Conservation (phyloP, 805 yeast genomes). For the Lachancea waltii region DNA sequence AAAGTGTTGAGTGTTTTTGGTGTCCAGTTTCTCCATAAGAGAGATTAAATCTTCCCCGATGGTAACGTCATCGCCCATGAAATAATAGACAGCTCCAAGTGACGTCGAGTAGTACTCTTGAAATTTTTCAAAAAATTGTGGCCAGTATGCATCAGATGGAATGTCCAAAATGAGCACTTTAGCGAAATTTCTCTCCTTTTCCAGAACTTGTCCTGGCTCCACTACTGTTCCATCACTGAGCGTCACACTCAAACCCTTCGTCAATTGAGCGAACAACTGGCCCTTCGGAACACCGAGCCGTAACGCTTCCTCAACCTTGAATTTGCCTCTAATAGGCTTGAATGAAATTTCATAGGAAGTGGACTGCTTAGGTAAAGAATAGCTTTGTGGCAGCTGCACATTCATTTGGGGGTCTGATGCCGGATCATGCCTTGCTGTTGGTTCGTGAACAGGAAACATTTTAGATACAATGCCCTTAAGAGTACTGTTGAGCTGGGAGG, state of each 20-base stretch:
- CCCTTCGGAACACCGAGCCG: conserved; percentile 67
- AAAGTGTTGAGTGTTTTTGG: conserved; percentile 47
- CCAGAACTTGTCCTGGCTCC: conserved; percentile 66
- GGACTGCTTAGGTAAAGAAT: conserved; percentile 30
- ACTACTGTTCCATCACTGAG: conserved; percentile 54
- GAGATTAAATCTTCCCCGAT: conserved; percentile 37
- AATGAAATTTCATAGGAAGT: conserved; percentile 65
- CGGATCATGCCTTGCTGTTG: conserved; percentile 33
- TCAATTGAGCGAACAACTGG: conserved; percentile 47
- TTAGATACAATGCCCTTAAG: conserved; percentile 34
- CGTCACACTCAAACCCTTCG: conserved; percentile 52
- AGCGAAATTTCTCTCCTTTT: conserved; percentile 48
- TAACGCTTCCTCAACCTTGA: conserved; percentile 57
- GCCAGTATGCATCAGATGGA: conserved; percentile 47
- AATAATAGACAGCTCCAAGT: conserved; percentile 60
- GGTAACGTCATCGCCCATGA: conserved; percentile 58
- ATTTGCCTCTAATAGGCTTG: conserved; percentile 68
- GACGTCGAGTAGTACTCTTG: conserved; percentile 19
- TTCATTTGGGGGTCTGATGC: conserved; percentile 33
- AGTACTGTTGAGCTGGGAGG: conserved; percentile 11
- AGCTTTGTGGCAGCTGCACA: conserved; percentile 30
- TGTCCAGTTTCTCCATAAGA: conserved; percentile 49
- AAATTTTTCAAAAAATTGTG: conserved; percentile 30
- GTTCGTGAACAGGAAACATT: conserved; percentile 54
- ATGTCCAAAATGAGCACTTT: conserved; percentile 67